Base-by-base conservation (phyloP, 192 early-diverging fungal genomes). In the Geosiphon pyriformis region DNA sequence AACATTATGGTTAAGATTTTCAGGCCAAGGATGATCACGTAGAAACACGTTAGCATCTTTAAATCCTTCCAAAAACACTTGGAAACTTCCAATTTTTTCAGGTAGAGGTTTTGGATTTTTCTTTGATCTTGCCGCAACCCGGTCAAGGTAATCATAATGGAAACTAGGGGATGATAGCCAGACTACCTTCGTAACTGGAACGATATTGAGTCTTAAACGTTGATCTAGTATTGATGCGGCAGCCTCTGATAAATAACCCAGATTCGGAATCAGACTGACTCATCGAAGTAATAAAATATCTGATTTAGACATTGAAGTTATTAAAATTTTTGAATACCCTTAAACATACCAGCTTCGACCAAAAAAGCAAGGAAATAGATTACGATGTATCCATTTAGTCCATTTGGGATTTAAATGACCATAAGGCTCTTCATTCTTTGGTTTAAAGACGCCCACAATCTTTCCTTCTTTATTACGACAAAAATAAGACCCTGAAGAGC, bases 401-500 rank as follows among this genome's bases (percentile, higher is more conserved):
- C 92, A 96, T 74, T 96, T 94, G 2, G 85, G 84, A 68, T 88
- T 90, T 30, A 88, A 62, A 2, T 78, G 74, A 7, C 87, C 83
- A 58, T 87, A 88, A 4, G 83, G 85, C 51, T 87, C 85, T 72
- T 81, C 91, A 70, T 85, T 90, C 78, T 85, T 90, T 63, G 82
- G 94, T 67, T 96, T 96, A 73, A 94, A 96, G 0, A 95, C 92
- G 4, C 90, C 93, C 3, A 96, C 87, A 61, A 90, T 90, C 55
- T 85, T 83, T 15, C 86, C 85, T 0, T 83, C 73, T n/a, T 72
- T 63, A 71, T 94, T 86, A 26, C 82, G 75, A 74, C 90, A 93
- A 74, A 96, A 96, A 62, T 96, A 95, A 1, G 88, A 90, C n/a
- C 94, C 93, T 11, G 89, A 92, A 2, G 91, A 93, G 7, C 94